Evolutionary conservation across 2,329 filamentous ascomycete genomes (phyloP).

Genomic region (Pseudocercospora fuligena): DNA sequence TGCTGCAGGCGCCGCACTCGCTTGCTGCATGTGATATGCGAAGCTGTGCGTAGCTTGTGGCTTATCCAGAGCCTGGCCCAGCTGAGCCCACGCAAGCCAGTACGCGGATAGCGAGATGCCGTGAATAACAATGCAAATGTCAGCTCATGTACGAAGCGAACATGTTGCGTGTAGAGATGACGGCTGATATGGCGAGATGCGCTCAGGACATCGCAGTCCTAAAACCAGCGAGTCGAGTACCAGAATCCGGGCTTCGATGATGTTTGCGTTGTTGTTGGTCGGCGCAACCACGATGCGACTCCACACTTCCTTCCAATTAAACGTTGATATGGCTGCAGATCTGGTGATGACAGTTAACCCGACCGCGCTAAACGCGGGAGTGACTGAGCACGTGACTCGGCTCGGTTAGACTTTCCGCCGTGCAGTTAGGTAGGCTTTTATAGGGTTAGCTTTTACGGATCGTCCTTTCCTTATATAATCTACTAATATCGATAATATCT

Average conservation of each 20-base stretch:
- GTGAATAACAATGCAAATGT: constrained; percentile 2
- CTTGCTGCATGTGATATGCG: constrained; percentile 3
- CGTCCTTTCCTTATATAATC: no score
- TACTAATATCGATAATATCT: no score
- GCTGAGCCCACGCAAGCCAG: constrained; percentile 9
- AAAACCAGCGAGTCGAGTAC: not conserved
- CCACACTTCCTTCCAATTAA: constrained; percentile 10
- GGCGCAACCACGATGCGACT: constrained; percentile 4
- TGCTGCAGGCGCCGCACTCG: not conserved
- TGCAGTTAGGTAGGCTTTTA: no score
- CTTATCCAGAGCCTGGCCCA: constrained; percentile 10
- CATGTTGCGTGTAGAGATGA: not conserved
- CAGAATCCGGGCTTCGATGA: not conserved
- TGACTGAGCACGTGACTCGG: no score
- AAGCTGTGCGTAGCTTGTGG: constrained; percentile 13
- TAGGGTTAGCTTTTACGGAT: no score
- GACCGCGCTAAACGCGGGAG: no score
- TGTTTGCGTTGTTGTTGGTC: constrained; percentile 7
- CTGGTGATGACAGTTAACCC: no score
- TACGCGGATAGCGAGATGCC: constrained; percentile 4
- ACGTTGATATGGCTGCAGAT: constrained; percentile 11
- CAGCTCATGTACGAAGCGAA: not conserved
- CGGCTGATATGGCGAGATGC: not conserved
- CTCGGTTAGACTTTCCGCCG: no score
- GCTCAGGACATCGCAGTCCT: not conserved